Evolutionary conservation across 2,329 filamentous ascomycete species (phyloP), one percentile per base, ranked within the genome.

Genomic region (Xylariaceae sp.): DNA sequence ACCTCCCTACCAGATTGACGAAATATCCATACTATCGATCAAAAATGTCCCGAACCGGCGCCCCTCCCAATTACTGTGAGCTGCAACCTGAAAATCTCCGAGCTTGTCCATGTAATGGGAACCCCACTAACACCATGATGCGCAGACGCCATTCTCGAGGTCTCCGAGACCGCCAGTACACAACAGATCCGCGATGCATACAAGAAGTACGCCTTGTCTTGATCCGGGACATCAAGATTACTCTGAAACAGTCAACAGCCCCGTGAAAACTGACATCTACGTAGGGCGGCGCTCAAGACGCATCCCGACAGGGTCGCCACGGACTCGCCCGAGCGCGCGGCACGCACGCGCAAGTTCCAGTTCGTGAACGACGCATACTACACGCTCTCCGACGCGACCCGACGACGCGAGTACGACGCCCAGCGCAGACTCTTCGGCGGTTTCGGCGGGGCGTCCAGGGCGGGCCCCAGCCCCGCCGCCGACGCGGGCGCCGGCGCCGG

Each of bases 331-430:
- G 88, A 96, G 49, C 85, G 90, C 43, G 60, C 77, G 15, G 61
- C 75, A 10, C 83, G 89, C 52, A 98, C 92, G 5, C 84, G 83
- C 53, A 81, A 81, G 56, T 94, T 94, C 66, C 88, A 94, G 59
- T 76, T 84, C 45, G 84, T 94, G 52, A 94, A 93, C 64, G 88
- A 94, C 54, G 87, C 88, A 42, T 94, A 94, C 68, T 94, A 86
- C 59, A 89, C 85, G 0, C 78, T 96, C 18, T 94, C 85, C 0
- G 89, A 96, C 56, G 55, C 80, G 7, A 63, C 68, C 0, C 77
- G 90, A 18, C 78, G 90, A 33, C 72, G 77, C 40, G 87, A 94
- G 39, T 96, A 95, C 63, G 90, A 96, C 54, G 68, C 75, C 33
- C 77, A 87, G 38, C 75, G 83, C 23, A 63, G 53, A 32, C 74